phyloP scores from a whole-genome alignment of 2,329 filamentous ascomycete genomes.

The Didymella sp. region DNA sequence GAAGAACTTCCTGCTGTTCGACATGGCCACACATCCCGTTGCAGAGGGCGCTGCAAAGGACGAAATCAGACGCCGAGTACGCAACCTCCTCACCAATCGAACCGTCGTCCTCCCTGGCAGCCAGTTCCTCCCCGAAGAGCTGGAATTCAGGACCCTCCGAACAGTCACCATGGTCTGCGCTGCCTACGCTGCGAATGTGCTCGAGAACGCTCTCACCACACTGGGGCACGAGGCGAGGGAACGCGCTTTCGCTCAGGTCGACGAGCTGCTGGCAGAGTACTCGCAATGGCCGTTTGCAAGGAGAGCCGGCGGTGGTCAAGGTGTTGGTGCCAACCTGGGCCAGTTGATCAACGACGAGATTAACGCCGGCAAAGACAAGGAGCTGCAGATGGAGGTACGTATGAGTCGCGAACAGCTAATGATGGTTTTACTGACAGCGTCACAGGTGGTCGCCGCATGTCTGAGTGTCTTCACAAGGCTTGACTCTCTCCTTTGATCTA shows the following conservation, averaged over 20 bases:
- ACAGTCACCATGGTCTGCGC: conserved; percentile 97
- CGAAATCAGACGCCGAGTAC: conserved; percentile 90
- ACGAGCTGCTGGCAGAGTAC: conserved; percentile 94
- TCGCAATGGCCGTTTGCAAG: conserved; percentile 96
- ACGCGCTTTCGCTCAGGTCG: conserved; percentile 93
- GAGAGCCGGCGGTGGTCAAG: conserved; percentile 75
- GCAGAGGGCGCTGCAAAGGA: conserved; percentile 97
- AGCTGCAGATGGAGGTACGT: conserved; percentile 90
- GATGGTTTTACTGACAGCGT: background rate
- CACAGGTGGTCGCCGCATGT: conserved; percentile 84
- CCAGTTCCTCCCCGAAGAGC: conserved; percentile 90
- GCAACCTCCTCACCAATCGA: conserved; percentile 89
- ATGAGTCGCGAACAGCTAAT: background rate
- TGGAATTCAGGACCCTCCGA: conserved; percentile 91
- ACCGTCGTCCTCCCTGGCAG: conserved; percentile 88
- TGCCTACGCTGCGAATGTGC: conserved; percentile 95
- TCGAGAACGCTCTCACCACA: conserved; percentile 95
- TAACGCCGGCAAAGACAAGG: conserved; percentile 85
- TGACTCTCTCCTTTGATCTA: conserved; percentile 83
- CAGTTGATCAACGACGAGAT: conserved; percentile 88
- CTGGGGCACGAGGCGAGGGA: conserved; percentile 94
- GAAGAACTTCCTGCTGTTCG: conserved; percentile 98
- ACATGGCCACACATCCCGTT: conserved; percentile 99
- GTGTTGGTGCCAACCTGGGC: conserved; percentile 90
- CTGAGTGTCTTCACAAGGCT: conserved; percentile 97